phyloP scores from a whole-genome alignment of 2,329 filamentous ascomycete species.

The Verruconis gallopava region DNA sequence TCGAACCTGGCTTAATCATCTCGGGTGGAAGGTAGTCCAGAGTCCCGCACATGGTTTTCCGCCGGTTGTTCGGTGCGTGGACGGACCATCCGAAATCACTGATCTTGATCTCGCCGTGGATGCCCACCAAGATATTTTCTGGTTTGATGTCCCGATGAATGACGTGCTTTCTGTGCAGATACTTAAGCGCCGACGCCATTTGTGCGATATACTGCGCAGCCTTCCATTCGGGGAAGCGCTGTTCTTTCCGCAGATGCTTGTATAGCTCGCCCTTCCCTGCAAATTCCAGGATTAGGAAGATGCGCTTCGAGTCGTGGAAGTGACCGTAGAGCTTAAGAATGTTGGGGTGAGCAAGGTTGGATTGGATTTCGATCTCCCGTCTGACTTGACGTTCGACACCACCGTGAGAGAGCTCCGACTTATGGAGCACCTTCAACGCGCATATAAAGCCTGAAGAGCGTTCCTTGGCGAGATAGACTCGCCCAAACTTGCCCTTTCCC shows the following conservation, averaged over 20 bases:
- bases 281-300: slow-evolving; percentile 80
- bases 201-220: slow-evolving; percentile 79
- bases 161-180: slow-evolving; percentile 91
- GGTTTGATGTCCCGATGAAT: slow-evolving; percentile 98
- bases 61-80: slow-evolving; percentile 85
- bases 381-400: slow-evolving; percentile 79
- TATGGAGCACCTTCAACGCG: slow-evolving; percentile 76
- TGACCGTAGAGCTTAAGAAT: slow-evolving; percentile 74
- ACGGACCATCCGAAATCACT: slow-evolving; percentile 98
- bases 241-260: slow-evolving; percentile 69
- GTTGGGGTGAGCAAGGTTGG: slow-evolving; percentile 74
- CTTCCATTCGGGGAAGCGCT: slow-evolving; percentile 73
- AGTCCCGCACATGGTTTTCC: slow-evolving; percentile 93
- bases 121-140: slow-evolving; percentile 90
- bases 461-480: slow-evolving; percentile 75
- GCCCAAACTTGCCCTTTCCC: slow-evolving; percentile 77
- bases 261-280: slow-evolving; percentile 78
- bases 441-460: slow-evolving; percentile 70
- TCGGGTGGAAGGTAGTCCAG: slow-evolving; percentile 95
- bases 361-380: slow-evolving; percentile 81
- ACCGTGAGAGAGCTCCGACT: slow-evolving; percentile 66
- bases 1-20: slow-evolving; percentile 76
- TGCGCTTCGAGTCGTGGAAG: slow-evolving; percentile 79
- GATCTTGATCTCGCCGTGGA: slow-evolving; percentile 97
- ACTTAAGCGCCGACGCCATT: slow-evolving; percentile 80